Base-by-base conservation (phyloP, 208 protist species). In the Trypanosoma lewisi region DNA sequence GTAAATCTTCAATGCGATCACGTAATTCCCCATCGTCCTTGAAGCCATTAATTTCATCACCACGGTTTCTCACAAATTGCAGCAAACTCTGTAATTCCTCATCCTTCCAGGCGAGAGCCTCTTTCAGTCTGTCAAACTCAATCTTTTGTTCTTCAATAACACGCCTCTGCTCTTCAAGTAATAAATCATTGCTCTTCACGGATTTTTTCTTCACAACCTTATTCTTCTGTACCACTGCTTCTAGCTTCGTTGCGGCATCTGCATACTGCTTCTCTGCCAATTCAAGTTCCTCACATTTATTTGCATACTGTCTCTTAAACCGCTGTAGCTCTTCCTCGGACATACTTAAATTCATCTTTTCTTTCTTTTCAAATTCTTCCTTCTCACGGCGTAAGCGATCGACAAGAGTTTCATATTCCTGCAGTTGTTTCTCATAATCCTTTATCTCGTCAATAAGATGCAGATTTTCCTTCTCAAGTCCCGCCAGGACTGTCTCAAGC, bases 391-490 rank as follows among this genome's bases (percentile, higher is more conserved):
- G 69, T n/a, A 91, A 62, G 36, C 78, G 78, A 4, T 60, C 68
- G 11, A 91, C 69, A 52, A 84, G 77, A 19, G 70, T 72, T 57
- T 80, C 73, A 58, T 75, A 71, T 31, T 75, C 53, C 25, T 77
- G 63, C 62, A 87, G 49, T 51, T 74, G 53, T 31, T 36, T 54
- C 67, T 85, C 71, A 41, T 77, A 77, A 39, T 52, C 55, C 28
- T 56, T 49, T 21, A 84, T 72, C 11, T 80, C 70, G 27, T 77
- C 73, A 41, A 72, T 74, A 49, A 88, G 70, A 14, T 72, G 78
- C 34, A 69, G 67, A 59, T 87, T 88, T 66, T 88, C 79, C 36
- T 70, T 72, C 65, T 87, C 84, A 33, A 91, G 73, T 34, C 82
- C 58, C 5, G 61, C 58, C 53, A 85, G 61, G 19, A 75, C 76